A percentile compares a stretch with the other conserved stretches of the same genome.
These are phyloP conservation scores for Tetrapisispora nanseiensis DNA, from an alignment of 805 yeast species.

Conservation along the genomic window DNA sequence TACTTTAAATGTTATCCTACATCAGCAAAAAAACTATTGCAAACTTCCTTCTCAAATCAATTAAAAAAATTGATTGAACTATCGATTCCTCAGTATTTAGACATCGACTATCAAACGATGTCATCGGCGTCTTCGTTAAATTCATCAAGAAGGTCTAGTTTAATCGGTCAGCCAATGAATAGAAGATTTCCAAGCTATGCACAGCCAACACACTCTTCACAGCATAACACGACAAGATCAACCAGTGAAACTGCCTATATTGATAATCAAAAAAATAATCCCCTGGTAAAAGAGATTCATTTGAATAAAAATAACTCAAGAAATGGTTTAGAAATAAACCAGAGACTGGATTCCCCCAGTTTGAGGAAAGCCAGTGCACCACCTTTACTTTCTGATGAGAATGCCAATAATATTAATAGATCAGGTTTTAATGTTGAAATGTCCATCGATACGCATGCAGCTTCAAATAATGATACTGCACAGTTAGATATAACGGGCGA, in stretches of 20 bases:
- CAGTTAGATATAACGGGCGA: conserved; percentile 25
- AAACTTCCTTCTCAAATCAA: conserved; percentile 19
- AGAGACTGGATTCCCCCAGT: not conserved
- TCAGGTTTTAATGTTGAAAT: not conserved
- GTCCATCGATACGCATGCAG: not conserved
- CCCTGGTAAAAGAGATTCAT: conserved; percentile 1
- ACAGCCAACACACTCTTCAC: conserved; percentile 21
- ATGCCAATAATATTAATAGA: not conserved
- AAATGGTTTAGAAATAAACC: not conserved
- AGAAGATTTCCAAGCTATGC: conserved; percentile 26
- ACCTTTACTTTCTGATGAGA: not conserved
- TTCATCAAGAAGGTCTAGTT: conserved; percentile 36
- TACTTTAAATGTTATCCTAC: conserved; percentile 45
- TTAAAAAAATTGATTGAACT: conserved; percentile 51
- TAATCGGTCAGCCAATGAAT: conserved; percentile 9
- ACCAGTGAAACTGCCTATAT: conserved; percentile 18
- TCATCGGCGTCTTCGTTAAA: conserved; percentile 22
- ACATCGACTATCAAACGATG: conserved; percentile 13
- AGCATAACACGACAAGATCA: conserved; percentile 11
- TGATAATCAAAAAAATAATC: conserved; percentile 5
- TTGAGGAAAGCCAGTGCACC: conserved; percentile 22
- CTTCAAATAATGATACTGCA: not conserved
- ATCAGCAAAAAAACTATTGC: conserved; percentile 35
- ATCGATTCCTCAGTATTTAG: conserved; percentile 37
- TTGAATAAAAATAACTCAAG: not conserved